Base-by-base conservation (phyloP, 768 basidiomycete genomes). In the Collybiopsis luxurians region DNA sequence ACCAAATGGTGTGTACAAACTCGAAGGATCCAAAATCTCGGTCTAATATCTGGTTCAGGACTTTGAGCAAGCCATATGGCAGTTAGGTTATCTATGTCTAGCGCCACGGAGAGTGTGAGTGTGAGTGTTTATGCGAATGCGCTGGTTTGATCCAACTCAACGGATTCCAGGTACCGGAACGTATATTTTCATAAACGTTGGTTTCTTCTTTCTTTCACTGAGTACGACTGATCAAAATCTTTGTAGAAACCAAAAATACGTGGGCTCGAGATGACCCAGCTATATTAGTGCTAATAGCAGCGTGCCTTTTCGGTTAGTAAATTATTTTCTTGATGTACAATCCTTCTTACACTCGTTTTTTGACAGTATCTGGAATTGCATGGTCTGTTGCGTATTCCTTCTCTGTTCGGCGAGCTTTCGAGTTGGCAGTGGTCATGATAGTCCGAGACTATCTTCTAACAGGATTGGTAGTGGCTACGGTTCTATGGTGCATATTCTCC, bases 201-300 rank as follows among this genome's bases (percentile, higher is more conserved):
- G 87, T 72, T 26, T 49, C 7, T 44, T 0, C 28, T 6, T 11
- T 28, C 3, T 54, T 4, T 30, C 1, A 13, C 15, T 10, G 23
- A 13, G 5, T 30, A 12, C 34, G n/a, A 23, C 40, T 55, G 2
- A 38, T 39, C 7, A 17, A 50, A 4, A 48, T 39, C 42, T 43
- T 45, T 39, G 60, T 73, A 91, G 94, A 98, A 78, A 98, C 95
- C 19, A 98, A 97, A 79, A 97, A 98, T 69, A 93, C 90, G 15
- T 98, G 95, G 95, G 94, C 95, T 19, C 79, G 96, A 69, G 96
- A 98, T 71, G 96, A 98, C 67, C 96, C 96, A 21, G 96, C 96
- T 26, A 94, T 97, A 61, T 80, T 98, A 26, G 80, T 98, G 27
- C 82, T 98, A 48, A 86, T 98, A 43, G 81, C 83, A 48, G 88